Conservation (phyloP, 2,329 filamentous ascomycete genomes). For the Leptodontidium sp. region DNA sequence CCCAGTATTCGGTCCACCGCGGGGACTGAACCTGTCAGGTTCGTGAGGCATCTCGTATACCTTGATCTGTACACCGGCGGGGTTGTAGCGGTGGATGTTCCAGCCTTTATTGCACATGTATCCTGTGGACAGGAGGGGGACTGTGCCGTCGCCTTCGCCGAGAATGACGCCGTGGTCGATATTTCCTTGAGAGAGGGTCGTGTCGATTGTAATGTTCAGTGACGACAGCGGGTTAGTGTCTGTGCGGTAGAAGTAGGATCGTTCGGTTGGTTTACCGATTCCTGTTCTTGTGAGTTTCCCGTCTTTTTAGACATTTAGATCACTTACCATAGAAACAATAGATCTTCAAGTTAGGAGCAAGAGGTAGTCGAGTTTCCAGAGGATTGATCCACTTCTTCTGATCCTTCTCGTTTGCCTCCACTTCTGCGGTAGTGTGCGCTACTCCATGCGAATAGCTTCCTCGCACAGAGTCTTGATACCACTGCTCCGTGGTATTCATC, state of each 20-base stretch:
- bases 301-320: not conserved
- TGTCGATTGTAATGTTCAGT: slow-evolving; percentile 79
- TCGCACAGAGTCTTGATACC: slow-evolving; percentile 80
- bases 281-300: slow-evolving; percentile 47
- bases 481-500: slow-evolving; percentile 78
- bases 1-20: slow-evolving; percentile 74
- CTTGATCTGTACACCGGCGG: slow-evolving; percentile 79
- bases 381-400: slow-evolving; percentile 93
- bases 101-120: slow-evolving; percentile 98
- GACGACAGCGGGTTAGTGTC: slow-evolving; percentile 70
- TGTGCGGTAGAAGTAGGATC: slow-evolving; percentile 86
- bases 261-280: slow-evolving; percentile 91
- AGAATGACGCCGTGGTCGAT: slow-evolving; percentile 92
- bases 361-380: slow-evolving; percentile 84
- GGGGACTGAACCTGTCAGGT: slow-evolving; percentile 87
- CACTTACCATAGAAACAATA: slow-evolving; percentile 90
- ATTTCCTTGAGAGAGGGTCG: slow-evolving; percentile 63
- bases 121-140: slow-evolving; percentile 88
- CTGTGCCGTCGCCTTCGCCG: slow-evolving; percentile 95
- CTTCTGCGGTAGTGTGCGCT: slow-evolving; percentile 79
- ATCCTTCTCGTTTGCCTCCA: slow-evolving; percentile 82
- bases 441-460: slow-evolving; percentile 87
- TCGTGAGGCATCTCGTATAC: slow-evolving; percentile 97
- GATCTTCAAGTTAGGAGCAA: slow-evolving; percentile 89
- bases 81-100: slow-evolving; percentile 94